phyloP scores from a whole-genome alignment of 768 basidiomycete species.

The Leccinum incarnatum region DNA sequence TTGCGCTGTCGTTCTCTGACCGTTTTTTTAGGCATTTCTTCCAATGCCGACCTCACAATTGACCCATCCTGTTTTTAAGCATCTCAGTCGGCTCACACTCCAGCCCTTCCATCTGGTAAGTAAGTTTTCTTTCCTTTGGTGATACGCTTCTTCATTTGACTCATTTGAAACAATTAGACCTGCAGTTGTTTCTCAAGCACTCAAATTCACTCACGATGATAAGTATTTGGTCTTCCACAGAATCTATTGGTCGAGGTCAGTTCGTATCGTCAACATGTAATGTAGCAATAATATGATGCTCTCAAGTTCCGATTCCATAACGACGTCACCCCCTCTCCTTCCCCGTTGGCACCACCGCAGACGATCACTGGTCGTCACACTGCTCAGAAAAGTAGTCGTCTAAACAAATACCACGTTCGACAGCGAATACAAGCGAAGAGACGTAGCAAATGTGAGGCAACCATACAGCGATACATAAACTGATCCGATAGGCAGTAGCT shows the following conservation, averaged over 20 bases:
- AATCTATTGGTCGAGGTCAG: conserved; percentile 69
- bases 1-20: not conserved
- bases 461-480: too few relatives aligned
- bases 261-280: not conserved
- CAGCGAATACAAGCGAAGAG: too few relatives aligned
- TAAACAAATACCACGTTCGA: too few relatives aligned
- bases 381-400: too few relatives aligned
- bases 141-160: not conserved
- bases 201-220: conserved; percentile 43
- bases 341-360: too few relatives aligned
- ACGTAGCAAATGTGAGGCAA: too few relatives aligned
- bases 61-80: conserved; percentile 41
- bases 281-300: not conserved
- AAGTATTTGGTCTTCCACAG: conserved; percentile 69
- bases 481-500: too few relatives aligned
- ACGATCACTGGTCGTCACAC: too few relatives aligned
- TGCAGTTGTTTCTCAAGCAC: conserved; percentile 41
- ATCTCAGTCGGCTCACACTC: conserved; percentile 34
- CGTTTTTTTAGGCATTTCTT: conserved; percentile 39
- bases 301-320: not conserved
- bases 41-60: conserved; percentile 40
- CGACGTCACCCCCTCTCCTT: too few relatives aligned
- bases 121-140: not conserved
- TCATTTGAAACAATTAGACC: conserved; percentile 27
- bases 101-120: conserved; percentile 46